Evolutionary conservation across 2,329 filamentous ascomycete genomes (phyloP), one percentile per base, ranked within the genome.

Genomic region (Ilyonectria destructans): DNA sequence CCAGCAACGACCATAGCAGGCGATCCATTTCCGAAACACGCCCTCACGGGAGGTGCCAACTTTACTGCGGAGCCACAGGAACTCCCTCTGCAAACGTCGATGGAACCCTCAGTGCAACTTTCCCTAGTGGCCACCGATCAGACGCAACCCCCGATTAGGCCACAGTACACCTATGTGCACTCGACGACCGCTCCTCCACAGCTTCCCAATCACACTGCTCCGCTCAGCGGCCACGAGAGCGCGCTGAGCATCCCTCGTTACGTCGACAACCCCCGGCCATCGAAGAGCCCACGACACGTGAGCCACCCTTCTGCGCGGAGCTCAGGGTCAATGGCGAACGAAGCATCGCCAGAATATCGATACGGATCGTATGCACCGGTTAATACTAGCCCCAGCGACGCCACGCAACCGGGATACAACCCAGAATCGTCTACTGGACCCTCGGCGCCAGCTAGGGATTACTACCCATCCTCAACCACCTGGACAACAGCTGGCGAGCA

Each of bases 241-340:
- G 82, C 82, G 21, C 82, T 89, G 62, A 88, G 82, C 73, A 84
- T 90, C 52, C 87, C 88, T 12, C 83, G 88, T 69, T 90, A 89
- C 73, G 83, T 90, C 55, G 88, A 90, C 75, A 88, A 86, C 70
- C 83, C 85, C 6, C 84, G 88, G 23, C 87, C 88, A 17, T 80
- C 85, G 43, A 90, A 90, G 78, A 88, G 87, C 71, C 87, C 88
- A 1, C 84, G 88, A 2, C 85, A 89, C 67, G 82, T 80, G 12
- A 85, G 82, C 75, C 86, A 89, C 69, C 85, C 86, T 58, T 88
- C 88, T 1, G 81, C 89, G 37, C 86, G 87, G 66, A 86, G 85
- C 73, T 78, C 80, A 13, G 81, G 83, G 45, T 87, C 87, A 23
- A 80, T 88, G 35, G 80, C 82, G 40, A 84, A 83, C 74, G 87